Evolutionary conservation across 345 rosid species (phyloP), one percentile per base, ranked within the genome.

Genomic region (Carallia pectinifolia): DNA sequence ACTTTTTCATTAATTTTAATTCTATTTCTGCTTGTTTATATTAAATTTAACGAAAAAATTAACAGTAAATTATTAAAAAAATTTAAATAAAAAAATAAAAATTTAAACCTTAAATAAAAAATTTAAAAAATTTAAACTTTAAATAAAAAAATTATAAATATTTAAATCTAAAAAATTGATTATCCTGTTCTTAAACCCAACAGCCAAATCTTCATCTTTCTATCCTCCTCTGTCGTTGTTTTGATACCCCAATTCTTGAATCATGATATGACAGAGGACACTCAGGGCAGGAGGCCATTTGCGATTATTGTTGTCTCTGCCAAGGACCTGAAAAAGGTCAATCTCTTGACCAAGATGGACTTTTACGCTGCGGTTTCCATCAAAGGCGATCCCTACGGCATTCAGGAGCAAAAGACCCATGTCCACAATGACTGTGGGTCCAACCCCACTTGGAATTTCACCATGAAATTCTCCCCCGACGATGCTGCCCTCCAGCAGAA

Each of bases 311-410:
- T 85, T 6, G 64, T 77, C 39, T 88, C 87, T 0, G 96, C 90
- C 3, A 74, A 78, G 40, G 89, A 80, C 38, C 84, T 92, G 4
- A 85, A 84, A 70, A 84, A 85, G 33, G 72, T 82, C 58, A 88
- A 85, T 8, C 17, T 81, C 52, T 73, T 89, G 78, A 71, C 86
- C 55, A 88, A 81, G 59, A 91, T 89, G 86, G 87, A 85, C 68
- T 77, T 87, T 3, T 89, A 85, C 73, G 88, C 82, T 4, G 78
- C 79, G 65, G 89, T 79, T 61, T 71, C 86, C 1, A 69, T 89
- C 77, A 71, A 78, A 55, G 82, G 82, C 6, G 88, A 85, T 56
- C 77, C 73, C 0, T 50, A 81, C 33, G 64, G 85, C 23, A 65
- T 75, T 65, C 88, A 77, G 73, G 71, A 77, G 9, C 72, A 84